Evolutionary conservation across 2,329 filamentous ascomycete species (phyloP).

Genomic region (Clonostachys rosea): DNA sequence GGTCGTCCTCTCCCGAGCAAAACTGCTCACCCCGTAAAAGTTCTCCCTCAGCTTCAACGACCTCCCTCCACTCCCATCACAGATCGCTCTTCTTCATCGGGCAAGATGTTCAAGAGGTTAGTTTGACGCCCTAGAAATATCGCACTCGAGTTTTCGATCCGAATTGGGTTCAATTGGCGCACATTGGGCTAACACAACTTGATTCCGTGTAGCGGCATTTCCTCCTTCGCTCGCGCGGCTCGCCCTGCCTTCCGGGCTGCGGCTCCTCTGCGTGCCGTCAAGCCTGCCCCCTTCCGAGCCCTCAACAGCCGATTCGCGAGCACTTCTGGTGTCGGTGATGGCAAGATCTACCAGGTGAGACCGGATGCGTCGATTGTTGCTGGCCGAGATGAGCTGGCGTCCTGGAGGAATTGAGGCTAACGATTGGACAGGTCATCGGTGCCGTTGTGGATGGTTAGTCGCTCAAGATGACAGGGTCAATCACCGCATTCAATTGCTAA

Average conservation of each 20-base stretch:
- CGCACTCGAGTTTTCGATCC: constrained; percentile 13
- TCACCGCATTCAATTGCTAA: constrained; percentile 1
- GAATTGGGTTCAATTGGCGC: constrained; percentile 36
- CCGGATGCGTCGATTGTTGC: not conserved
- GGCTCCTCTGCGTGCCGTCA: constrained; percentile 51
- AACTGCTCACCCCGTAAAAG: constrained; percentile 44
- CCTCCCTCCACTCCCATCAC: constrained; percentile 53
- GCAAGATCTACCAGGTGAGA: constrained; percentile 66
- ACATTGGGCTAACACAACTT: constrained; percentile 36
- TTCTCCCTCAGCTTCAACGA: constrained; percentile 43
- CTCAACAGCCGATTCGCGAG: constrained; percentile 55
- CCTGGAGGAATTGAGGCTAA: constrained; percentile 3
- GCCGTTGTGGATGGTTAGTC: constrained; percentile 95
- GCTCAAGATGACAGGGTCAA: not conserved
- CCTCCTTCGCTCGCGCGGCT: constrained; percentile 58
- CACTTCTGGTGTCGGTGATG: constrained; percentile 52
- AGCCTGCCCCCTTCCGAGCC: constrained; percentile 50
- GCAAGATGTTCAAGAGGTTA: constrained; percentile 82
- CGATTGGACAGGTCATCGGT: constrained; percentile 77
- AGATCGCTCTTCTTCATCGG: constrained; percentile 63
- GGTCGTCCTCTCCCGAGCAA: constrained; percentile 36
- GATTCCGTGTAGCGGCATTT: constrained; percentile 54
- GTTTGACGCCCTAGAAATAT: constrained; percentile 26
- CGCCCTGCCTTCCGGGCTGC: constrained; percentile 56
- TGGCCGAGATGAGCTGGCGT: constrained; percentile 2